Evolutionary conservation across 371 early-diverging fungal species (phyloP).

Genomic region (Apophysomyces sp.): DNA sequence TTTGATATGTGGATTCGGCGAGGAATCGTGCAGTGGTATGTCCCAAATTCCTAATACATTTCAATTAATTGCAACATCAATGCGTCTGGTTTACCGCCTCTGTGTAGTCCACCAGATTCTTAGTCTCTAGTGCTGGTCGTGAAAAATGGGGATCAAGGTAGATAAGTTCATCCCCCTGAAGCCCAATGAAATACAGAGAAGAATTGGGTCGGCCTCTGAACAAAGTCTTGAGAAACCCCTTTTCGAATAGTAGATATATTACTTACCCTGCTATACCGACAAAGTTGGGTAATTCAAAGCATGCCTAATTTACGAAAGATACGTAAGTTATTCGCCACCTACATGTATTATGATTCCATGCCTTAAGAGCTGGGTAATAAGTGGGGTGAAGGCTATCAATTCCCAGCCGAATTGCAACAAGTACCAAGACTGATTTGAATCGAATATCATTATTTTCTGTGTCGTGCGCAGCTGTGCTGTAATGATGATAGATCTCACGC

Average conservation of each 20-base stretch:
- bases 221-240: not conserved
- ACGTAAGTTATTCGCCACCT: not conserved
- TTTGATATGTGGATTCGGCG: conserved; percentile 70
- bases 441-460: conserved; percentile 13
- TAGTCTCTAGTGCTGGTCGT: conserved; percentile 65
- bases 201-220: conserved; percentile 88
- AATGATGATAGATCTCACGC: conserved; percentile 28
- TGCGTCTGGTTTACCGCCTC: conserved; percentile 32
- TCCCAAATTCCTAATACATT: conserved; percentile 58
- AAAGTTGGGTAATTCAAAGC: conserved; percentile 75
- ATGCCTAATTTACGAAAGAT: conserved; percentile 38
- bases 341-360: conserved; percentile 4
- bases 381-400: conserved; percentile 83
- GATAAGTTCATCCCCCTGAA: conserved; percentile 78
- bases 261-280: conserved; percentile 90
- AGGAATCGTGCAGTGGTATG: conserved; percentile 82
- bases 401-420: conserved; percentile 88
- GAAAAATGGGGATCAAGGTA: conserved; percentile 95
- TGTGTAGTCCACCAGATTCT: conserved; percentile 48
- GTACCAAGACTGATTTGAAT: conserved; percentile 73
- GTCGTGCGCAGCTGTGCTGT: conserved; percentile 6
- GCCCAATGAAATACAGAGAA: conserved; percentile 90
- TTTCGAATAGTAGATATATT: conserved; percentile 1
- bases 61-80: not conserved
- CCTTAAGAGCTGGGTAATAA: conserved; percentile 75